A percentile compares a stretch with the other conserved stretches of the same genome.
Conservation (phyloP, 108 stramenopile species). For the Mayamaea pseudoterrestris region DNA sequence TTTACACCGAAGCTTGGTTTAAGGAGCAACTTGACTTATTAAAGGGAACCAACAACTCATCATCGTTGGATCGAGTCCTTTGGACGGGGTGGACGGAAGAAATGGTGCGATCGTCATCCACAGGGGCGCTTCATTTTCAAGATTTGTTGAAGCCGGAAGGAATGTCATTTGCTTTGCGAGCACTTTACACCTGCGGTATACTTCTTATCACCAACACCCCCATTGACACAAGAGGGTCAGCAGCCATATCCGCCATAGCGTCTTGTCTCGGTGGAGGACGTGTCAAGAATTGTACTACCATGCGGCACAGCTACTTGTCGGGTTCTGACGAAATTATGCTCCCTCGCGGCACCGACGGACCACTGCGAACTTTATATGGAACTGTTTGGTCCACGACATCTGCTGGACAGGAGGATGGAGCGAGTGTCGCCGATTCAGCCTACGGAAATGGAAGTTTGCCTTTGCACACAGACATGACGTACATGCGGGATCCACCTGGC, state of each 20-base stretch:
- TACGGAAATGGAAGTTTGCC: conserved; percentile 64
- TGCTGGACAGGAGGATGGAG: conserved; percentile 20
- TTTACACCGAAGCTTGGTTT: conserved; percentile 27
- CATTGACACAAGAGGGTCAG: conserved; percentile 25
- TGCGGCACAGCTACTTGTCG: conserved; percentile 14
- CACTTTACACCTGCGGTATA: conserved; percentile 59
- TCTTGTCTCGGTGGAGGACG: conserved; percentile 34
- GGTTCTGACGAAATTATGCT: conserved; percentile 10
- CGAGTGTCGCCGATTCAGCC: conserved; percentile 71
- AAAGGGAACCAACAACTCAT: conserved; percentile 3
- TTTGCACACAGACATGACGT: conserved; percentile 79
- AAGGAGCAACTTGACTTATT: conserved; percentile 14
- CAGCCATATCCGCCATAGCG: conserved; percentile 35
- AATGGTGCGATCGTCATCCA: conserved; percentile 28
- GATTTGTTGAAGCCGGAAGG: conserved; percentile 20
- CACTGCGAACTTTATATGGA: conserved; percentile 71
- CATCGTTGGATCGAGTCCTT: conserved; percentile 29
- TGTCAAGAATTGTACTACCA: conserved; percentile 18
- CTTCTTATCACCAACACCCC: conserved; percentile 57
- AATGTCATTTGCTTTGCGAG: conserved; percentile 30
- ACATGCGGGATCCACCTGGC: conserved; percentile 64
- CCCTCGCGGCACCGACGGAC: conserved; percentile 47
- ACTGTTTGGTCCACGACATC: conserved; percentile 63
- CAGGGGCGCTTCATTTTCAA: conserved; percentile 35
- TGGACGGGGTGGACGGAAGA: conserved; percentile 53